phyloP scores from a whole-genome alignment of 1,284 basidiomycete genomes.

The Xanthoconium separans region DNA sequence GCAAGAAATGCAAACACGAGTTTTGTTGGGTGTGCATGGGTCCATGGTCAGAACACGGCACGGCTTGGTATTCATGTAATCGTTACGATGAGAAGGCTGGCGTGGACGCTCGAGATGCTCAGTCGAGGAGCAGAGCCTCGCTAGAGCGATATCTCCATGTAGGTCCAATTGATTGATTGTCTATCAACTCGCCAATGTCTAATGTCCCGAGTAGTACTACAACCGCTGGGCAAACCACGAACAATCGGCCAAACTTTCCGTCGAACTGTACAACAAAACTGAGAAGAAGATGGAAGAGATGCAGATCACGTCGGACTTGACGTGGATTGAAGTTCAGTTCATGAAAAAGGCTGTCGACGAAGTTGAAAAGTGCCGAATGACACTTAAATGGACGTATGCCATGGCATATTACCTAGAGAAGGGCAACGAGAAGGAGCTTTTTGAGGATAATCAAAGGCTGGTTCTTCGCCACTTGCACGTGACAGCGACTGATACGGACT shows the following conservation, averaged over 20 bases:
- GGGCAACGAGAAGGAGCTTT: conserved; percentile 93
- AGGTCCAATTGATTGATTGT: conserved; percentile 35
- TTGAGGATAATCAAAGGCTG: conserved; percentile 95
- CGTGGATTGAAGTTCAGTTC: conserved; percentile 99
- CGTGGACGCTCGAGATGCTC: conserved; percentile 85
- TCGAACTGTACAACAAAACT: conserved; percentile 90
- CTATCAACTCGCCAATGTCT: not conserved
- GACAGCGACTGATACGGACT: not conserved
- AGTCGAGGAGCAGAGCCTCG: conserved; percentile 84
- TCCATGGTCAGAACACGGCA: conserved; percentile 97
- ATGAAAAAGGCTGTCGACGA: conserved; percentile 97
- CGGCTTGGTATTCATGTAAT: conserved; percentile 97
- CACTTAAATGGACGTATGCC: conserved; percentile 99
- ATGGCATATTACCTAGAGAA: conserved; percentile 95
- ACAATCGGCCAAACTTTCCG: conserved; percentile 93
- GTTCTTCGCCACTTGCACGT: conserved; percentile 9
- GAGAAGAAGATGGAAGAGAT: conserved; percentile 99
- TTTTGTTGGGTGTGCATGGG: conserved; percentile 87
- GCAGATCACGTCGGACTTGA: conserved; percentile 87
- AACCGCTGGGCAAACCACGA: conserved; percentile 99
- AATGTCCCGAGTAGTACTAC: conserved; percentile 70
- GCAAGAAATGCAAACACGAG: conserved; percentile 96
- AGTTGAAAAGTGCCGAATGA: conserved; percentile 88
- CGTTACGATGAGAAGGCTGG: conserved; percentile 94
- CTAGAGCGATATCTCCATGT: conserved; percentile 97